Conservation (phyloP, 1,139 yeast genomes). For the Geotrichum europaeum region DNA sequence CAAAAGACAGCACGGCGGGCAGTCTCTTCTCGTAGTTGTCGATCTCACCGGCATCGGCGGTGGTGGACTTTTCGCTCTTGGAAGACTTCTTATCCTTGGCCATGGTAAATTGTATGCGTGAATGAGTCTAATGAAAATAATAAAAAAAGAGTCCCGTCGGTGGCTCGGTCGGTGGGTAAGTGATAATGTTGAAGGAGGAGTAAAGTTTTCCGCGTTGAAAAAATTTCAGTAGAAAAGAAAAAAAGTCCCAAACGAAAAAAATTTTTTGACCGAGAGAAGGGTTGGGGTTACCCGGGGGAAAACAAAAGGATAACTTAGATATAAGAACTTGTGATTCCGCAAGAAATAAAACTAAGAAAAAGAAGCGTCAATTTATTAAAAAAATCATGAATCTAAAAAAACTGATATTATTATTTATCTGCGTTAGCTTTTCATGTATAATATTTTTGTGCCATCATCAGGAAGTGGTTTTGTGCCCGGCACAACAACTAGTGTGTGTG, state of each 20-base stretch:
- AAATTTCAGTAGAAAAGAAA: background rate
- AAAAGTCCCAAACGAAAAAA: constrained; percentile 3
- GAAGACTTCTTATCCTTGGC: constrained; percentile 30
- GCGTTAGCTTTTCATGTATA: no score
- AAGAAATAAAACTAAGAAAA: background rate
- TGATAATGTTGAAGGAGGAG: background rate
- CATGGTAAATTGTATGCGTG: constrained; percentile 20
- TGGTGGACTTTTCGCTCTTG: constrained; percentile 22
- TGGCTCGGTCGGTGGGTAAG: background rate
- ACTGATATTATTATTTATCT: no score
- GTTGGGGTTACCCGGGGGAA: background rate
- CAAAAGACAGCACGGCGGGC: constrained; percentile 87
- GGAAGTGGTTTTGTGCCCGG: no score
- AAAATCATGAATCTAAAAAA: no score
- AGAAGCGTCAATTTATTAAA: no score
- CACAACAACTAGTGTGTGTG: no score
- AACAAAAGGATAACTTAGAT: background rate
- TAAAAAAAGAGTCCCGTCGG: background rate
- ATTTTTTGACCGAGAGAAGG: constrained; percentile 3
- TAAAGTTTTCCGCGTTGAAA: background rate
- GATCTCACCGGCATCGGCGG: constrained; percentile 33
- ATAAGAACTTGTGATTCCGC: background rate
- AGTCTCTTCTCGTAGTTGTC: constrained; percentile 91
- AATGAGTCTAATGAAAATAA: background rate
- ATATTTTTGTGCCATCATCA: no score